A percentile compares a stretch with the other conserved stretches of the same genome.
Conservation (phyloP, 208 protist species). For the Trypanosoma lewisi region DNA sequence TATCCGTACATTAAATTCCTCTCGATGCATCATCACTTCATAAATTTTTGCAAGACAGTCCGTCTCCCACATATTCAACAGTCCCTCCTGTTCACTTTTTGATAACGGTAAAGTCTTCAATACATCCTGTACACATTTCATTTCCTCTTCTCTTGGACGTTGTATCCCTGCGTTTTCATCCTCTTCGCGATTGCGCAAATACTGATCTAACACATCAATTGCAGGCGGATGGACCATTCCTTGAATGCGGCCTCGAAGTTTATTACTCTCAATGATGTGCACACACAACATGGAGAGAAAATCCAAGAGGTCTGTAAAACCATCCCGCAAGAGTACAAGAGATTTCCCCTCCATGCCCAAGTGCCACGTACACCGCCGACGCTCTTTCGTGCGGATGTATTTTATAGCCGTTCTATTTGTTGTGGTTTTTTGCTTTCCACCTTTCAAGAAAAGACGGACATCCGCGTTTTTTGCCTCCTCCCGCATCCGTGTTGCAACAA, state of each 20-base stretch:
- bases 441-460: constrained; percentile 38
- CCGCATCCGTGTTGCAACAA: constrained; percentile 78
- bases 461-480: constrained; percentile 63
- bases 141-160: constrained; percentile 39
- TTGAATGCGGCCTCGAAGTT: constrained; percentile 78
- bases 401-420: constrained; percentile 43
- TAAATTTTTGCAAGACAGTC: constrained; percentile 74
- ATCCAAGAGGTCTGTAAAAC: constrained; percentile 86
- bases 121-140: constrained; percentile 44
- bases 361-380: constrained; percentile 83
- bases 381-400: constrained; percentile 80
- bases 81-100: constrained; percentile 55
- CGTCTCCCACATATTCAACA: constrained; percentile 65
- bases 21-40: constrained; percentile 90
- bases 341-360: constrained; percentile 87
- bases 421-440: constrained; percentile 19
- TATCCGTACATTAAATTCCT: constrained; percentile 87
- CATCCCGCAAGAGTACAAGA: constrained; percentile 83
- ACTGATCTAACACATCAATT: constrained; percentile 79
- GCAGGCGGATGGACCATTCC: constrained; percentile 81
- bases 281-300: constrained; percentile 89
- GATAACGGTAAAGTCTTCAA: constrained; percentile 66
- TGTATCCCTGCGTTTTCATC: constrained; percentile 33
- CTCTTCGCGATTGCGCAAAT: constrained; percentile 53
- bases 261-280: constrained; percentile 90